Percentiles rank a stretch among this genome's conserved stretches.
Evolutionary conservation across 1,284 basidiomycete genomes (phyloP).

Genomic region (Cutaneotrichosporon sp.): DNA sequence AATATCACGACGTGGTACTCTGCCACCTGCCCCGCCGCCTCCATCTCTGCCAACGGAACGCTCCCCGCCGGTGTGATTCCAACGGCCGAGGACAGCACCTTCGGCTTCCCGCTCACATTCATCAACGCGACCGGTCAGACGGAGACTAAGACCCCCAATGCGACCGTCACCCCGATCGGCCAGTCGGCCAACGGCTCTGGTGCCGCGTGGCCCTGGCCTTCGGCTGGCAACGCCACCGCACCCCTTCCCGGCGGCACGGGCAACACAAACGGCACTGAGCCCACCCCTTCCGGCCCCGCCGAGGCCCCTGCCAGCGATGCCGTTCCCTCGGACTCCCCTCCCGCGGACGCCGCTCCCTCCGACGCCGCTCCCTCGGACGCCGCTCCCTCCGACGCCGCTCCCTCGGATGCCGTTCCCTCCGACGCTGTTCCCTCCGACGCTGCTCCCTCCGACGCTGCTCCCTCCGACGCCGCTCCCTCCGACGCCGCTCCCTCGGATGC

Average conservation of each 20-base stretch:
- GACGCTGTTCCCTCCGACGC: neutral
- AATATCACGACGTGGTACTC: conserved; percentile 31
- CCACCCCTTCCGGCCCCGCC: no score
- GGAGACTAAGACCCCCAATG: conserved; percentile 25
- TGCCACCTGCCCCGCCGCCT: conserved; percentile 26
- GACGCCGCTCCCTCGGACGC: no score
- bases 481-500: neutral
- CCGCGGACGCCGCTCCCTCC: no score
- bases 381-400: no score
- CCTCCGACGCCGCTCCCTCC: neutral
- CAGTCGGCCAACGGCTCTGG: conserved; percentile 8
- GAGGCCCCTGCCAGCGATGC: no score
- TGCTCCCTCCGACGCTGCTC: neutral
- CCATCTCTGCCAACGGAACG: conserved; percentile 32
- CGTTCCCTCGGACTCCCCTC: no score
- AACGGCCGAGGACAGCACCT: conserved; percentile 41
- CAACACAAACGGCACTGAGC: no score
- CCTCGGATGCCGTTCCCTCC: neutral
- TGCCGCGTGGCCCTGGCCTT: neutral
- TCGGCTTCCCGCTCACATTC: conserved; percentile 34
- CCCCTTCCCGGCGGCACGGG: neutral
- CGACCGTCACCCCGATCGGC: conserved; percentile 11
- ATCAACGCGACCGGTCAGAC: conserved; percentile 28
- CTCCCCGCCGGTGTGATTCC: conserved; percentile 42
- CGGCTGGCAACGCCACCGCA: neutral